phyloP scores from a whole-genome alignment of 306 rosid species.

The Phaseolus lunatus region DNA sequence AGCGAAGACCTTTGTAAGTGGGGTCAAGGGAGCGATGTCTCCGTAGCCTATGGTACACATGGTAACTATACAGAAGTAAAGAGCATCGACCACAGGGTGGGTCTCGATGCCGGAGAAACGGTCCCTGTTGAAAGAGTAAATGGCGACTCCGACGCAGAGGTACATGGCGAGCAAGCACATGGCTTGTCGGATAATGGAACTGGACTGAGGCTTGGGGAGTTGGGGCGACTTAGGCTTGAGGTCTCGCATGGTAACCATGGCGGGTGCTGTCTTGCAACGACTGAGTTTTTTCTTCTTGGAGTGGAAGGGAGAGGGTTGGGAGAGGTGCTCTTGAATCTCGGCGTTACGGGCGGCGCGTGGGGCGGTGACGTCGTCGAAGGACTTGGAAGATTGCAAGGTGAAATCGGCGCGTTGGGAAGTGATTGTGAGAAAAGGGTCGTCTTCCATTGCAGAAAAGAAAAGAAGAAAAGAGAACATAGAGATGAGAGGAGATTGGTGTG shows the following conservation, averaged over 20 bases:
- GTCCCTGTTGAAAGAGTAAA: conserved; percentile 69
- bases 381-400: conserved; percentile 43
- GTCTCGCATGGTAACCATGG: conserved; percentile 60
- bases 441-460: conserved; percentile 53
- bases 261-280: conserved; percentile 85
- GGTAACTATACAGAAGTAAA: conserved; percentile 83
- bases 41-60: conserved; percentile 93
- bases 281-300: conserved; percentile 56
- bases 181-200: conserved; percentile 69
- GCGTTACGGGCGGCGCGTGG: conserved; percentile 21
- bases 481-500: conserved; percentile 9
- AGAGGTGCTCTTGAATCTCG: conserved; percentile 28
- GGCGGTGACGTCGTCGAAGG: conserved; percentile 49
- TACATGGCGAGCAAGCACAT: conserved; percentile 59
- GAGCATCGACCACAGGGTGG: conserved; percentile 78
- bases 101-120: conserved; percentile 72
- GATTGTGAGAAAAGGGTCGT: conserved; percentile 51
- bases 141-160: conserved; percentile 66
- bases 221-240: conserved; percentile 50
- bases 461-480: not conserved
- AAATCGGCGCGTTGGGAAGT: conserved; percentile 48
- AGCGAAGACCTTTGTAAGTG: conserved; percentile 66
- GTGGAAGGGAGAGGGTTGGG: not conserved
- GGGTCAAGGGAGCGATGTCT: conserved; percentile 73
- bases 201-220: conserved; percentile 59